phyloP scores from a whole-genome alignment of 106 monocot genomes.

The Allium fistulosum region DNA sequence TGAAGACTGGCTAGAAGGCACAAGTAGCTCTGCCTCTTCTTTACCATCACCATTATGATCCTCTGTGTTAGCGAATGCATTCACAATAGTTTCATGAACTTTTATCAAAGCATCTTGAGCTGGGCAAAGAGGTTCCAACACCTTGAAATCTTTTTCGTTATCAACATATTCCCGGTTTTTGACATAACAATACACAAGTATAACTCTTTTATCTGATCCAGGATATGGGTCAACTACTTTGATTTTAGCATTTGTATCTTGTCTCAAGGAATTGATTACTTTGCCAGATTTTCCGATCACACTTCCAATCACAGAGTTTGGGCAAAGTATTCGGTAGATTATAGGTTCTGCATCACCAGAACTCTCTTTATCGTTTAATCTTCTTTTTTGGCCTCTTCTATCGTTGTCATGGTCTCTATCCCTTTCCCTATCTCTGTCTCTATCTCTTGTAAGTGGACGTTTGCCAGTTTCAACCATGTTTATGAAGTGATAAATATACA shows the following conservation, averaged over 20 bases:
- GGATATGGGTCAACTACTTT: conserved; percentile 88
- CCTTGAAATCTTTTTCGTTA: conserved; percentile 21
- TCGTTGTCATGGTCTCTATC: not conserved
- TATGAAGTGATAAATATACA: too few relatives aligned
- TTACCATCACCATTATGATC: conserved; percentile 14
- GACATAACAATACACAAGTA: conserved; percentile 69
- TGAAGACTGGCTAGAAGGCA: conserved; percentile 77
- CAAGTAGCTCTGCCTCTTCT: conserved; percentile 45
- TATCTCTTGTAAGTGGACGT: not conserved
- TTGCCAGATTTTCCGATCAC: conserved; percentile 94
- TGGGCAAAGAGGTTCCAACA: conserved; percentile 40
- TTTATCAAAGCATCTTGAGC: conserved; percentile 78
- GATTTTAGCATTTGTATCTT: conserved; percentile 70
- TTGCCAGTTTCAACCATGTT: conserved; percentile 47
- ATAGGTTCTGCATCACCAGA: conserved; percentile 31
- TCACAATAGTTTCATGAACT: conserved; percentile 67
- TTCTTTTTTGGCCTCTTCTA: not conserved
- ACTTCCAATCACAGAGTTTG: conserved; percentile 61
- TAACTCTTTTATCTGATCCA: conserved; percentile 58
- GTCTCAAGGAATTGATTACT: conserved; percentile 79
- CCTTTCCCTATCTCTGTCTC: not conserved
- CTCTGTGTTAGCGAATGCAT: conserved; percentile 37
- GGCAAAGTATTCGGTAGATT: conserved; percentile 80
- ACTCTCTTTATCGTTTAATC: not conserved
- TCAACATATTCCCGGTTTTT: conserved; percentile 21